A percentile compares a stretch with the other conserved stretches of the same genome.
phyloP scores from a whole-genome alignment of 2,329 filamentous ascomycete species.

The Fusarium staphyleae region DNA sequence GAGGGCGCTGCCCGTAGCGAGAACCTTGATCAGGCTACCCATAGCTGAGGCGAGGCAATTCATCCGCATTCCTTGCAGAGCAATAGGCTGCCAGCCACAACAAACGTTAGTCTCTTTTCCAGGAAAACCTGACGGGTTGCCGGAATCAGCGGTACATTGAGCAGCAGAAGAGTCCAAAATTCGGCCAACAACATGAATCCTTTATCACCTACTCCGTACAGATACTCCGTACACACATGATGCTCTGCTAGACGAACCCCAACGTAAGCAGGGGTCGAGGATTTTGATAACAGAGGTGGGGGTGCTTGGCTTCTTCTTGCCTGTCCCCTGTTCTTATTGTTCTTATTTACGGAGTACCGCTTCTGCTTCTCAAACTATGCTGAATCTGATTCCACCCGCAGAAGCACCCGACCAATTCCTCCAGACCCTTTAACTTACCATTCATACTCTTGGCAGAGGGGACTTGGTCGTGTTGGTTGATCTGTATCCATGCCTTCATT shows the following conservation, averaged over 20 bases:
- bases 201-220: neutral
- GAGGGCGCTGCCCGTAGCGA: constrained; percentile 38
- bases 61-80: constrained; percentile 26
- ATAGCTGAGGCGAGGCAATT: constrained; percentile 31
- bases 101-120: neutral
- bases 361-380: constrained; percentile 26
- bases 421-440: constrained; percentile 19
- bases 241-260: neutral
- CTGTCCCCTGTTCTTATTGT: constrained; percentile 1
- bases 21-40: constrained; percentile 10
- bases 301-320: constrained; percentile 6
- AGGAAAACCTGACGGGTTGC: neutral
- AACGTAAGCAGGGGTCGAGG: constrained; percentile 8
- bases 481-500: neutral
- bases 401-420: constrained; percentile 14
- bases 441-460: too few species aligned
- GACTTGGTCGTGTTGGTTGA: too few species aligned
- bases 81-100: neutral
- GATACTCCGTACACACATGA: neutral
- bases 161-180: neutral
- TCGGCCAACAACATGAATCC: neutral
- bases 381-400: constrained; percentile 35
- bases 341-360: constrained; percentile 2
- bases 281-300: constrained; percentile 28
- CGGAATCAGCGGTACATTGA: neutral